Evolutionary conservation across 768 basidiomycete genomes (phyloP), one percentile per base, ranked within the genome.

Genomic region (Agrocybe chaxingu): DNA sequence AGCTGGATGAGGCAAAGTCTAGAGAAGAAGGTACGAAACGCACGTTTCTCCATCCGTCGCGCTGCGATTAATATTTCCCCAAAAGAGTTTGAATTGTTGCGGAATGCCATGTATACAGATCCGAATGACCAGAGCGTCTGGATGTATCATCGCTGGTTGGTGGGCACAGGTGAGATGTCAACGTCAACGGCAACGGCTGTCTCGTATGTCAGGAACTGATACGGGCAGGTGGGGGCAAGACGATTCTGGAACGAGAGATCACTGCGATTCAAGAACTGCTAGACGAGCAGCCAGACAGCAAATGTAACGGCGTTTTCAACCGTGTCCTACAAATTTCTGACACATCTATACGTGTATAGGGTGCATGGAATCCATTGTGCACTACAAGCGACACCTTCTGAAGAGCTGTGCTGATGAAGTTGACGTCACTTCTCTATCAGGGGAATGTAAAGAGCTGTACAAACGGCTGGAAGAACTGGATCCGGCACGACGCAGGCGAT

Each of bases 121-220:
- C 97, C 97, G 3, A 82, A 84, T 40, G 96, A 98, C 66, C 96
- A 98, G 66, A 93, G 92, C 53, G 92, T 91, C 0, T 99, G 97
- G 97, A 82, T 99, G 50, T 99, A 98, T 66, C 97, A 98, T 62
- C 82, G 94, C n/a, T 98, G 96, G 94, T 76, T 99, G 2, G 80
- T 98, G 46, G 92, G 92, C 7, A 67, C 79, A 54, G 87, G 94
- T 87, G 24, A 24, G 24, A 24, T 24, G 5, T 24, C 24, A 24
- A 24, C 24, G 24, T 24, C 24, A 24, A 61, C 52, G 77, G 16
- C 35, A 8, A 10, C 31, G 29, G 7, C n/a, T 47, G 3, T 8
- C 16, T 31, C 13, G 4, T 47, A 5, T 8, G 11, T 18, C 35
- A 36, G 36, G 35, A n/a, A 38, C 4, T 38, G 9, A 10, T 18